Evolutionary conservation across 257 asterid genomes (phyloP), one percentile per base, ranked within the genome.

Genomic region (Salvia rosmarinus): DNA sequence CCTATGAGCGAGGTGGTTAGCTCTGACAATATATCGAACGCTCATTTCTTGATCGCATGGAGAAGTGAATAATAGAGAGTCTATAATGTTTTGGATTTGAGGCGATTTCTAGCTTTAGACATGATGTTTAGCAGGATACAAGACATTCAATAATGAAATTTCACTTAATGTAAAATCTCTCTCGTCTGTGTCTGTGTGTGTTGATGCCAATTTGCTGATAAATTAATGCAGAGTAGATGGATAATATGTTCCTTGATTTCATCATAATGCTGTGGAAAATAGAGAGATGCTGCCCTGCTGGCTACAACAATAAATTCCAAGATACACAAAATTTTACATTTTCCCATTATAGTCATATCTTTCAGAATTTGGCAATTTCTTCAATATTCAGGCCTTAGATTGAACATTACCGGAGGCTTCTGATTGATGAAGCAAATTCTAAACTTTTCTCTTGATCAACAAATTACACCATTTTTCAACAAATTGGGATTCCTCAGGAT

Each of bases 391-490:
- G 21, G 35, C 67, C 46, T 47, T 40, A n/a, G 44, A 37, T 39
- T 40, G 25, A 49, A 42, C 25, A 30, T 40, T 25, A 25, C 30
- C 3, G 30, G 3, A 25, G 30, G 30, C 30, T 25, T 25, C 30
- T 25, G 30, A 1, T 21, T 35, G 13, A 2, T 30, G 64, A 47
- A 12, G 17, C 51, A 9, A 44, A 58, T 5, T 30, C 67, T 60
- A 70, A 44, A 34, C 20, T 65, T 73, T 68, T 73, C 70, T 75
- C 69, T 52, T 52, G 35, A 64, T 63, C 67, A 81, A 14, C 73
- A 81, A 43, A 49, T 70, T 70, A 10, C 85, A 67, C 88, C 86
- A 79, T 52, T 77, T 75, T 2, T 68, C 84, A 49, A 71, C 77
- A 52, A 60, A 74, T 51, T 60, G 81, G 6, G 70, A 66, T 20